Conservation (phyloP, 2,329 filamentous ascomycete species). For the Botrytis elliptica region DNA sequence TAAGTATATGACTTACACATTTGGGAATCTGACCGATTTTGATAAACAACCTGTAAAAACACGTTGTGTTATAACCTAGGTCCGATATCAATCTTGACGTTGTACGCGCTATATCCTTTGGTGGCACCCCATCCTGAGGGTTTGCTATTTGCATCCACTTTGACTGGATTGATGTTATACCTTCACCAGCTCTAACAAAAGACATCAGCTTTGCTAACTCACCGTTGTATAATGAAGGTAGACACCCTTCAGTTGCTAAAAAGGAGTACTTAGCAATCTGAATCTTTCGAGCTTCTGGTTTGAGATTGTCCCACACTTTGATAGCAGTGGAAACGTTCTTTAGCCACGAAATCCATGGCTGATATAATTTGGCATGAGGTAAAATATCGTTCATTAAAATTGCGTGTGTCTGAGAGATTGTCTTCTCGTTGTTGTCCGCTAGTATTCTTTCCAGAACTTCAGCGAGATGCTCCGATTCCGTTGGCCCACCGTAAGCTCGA, state of each 20-base stretch:
- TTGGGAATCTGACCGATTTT: slow-evolving; percentile 1
- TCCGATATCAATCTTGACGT: slow-evolving; percentile 9
- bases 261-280: slow-evolving; percentile 6
- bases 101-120: background rate
- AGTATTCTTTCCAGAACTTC: slow-evolving; percentile 8
- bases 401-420: background rate
- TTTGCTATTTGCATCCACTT: background rate
- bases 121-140: background rate
- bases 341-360: slow-evolving; percentile 6
- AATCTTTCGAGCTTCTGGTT: background rate
- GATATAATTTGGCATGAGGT: background rate
- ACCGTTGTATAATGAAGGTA: slow-evolving; percentile 8
- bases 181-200: background rate
- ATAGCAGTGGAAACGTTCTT: slow-evolving; percentile 9
- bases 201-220: background rate
- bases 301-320: background rate
- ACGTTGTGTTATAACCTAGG: slow-evolving; percentile 9
- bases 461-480: background rate
- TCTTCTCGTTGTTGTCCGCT: background rate
- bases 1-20: background rate
- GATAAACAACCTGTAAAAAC: background rate
- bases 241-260: background rate
- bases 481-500: background rate
- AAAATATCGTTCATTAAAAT: background rate
- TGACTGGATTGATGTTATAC: background rate